Evolutionary conservation across 352 stramenopile species (phyloP).

Genomic region (Hyaloperonospora brassicae): DNA sequence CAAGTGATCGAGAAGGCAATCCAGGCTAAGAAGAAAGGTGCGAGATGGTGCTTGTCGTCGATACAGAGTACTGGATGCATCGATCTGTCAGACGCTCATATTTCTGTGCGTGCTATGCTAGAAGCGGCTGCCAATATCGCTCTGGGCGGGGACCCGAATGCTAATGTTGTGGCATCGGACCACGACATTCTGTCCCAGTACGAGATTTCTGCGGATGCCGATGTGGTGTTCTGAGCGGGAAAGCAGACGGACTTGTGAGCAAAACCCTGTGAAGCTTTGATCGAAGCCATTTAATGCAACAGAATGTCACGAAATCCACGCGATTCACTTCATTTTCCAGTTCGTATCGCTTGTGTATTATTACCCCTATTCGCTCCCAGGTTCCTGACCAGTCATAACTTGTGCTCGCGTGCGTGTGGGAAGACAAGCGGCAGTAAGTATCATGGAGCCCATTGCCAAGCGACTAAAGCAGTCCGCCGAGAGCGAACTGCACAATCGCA

Average conservation of each 20-base stretch:
- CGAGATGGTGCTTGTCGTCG: background rate
- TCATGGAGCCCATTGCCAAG: slow-evolving; percentile 79
- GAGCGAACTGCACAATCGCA: slow-evolving; percentile 32
- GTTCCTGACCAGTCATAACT: slow-evolving; percentile 16
- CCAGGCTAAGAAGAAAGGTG: slow-evolving; percentile 51
- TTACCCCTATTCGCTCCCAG: slow-evolving; percentile 8
- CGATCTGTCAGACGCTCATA: slow-evolving; percentile 2
- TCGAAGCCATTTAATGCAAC: slow-evolving; percentile 6
- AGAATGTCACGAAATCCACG: too few species aligned
- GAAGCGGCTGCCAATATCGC: slow-evolving; percentile 12
- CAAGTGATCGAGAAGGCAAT: slow-evolving; percentile 78
- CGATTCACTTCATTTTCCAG: too few species aligned
- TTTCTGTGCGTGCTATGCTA: background rate
- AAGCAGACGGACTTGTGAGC: background rate
- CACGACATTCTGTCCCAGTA: slow-evolving; percentile 79
- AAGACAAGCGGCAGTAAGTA: background rate
- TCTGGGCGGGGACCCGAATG: slow-evolving; percentile 57
- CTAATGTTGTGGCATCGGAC: slow-evolving; percentile 57
- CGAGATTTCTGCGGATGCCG: slow-evolving; percentile 58
- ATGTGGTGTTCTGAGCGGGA: slow-evolving; percentile 68
- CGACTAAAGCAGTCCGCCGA: slow-evolving; percentile 71
- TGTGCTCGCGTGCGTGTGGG: too few species aligned
- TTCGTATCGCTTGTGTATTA: background rate
- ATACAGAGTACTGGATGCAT: background rate
- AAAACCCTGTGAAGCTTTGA: background rate